Conservation (phyloP, 2,329 filamentous ascomycete species). For the Davidsoniella eucalypti region DNA sequence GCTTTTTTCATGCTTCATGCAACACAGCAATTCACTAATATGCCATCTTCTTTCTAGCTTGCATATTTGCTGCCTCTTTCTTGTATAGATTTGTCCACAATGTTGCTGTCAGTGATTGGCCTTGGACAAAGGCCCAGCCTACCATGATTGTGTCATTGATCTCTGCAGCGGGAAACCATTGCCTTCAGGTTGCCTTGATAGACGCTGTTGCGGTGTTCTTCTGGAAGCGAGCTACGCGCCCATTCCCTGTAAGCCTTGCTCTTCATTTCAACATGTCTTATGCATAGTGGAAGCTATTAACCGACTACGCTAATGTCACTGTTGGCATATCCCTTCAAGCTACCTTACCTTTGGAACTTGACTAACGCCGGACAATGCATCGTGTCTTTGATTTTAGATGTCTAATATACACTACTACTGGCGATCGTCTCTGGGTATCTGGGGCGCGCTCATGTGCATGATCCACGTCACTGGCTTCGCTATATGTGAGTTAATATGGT, state of each 20-base stretch:
- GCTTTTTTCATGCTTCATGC: neutral
- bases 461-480: slow-evolving; percentile 11
- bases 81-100: slow-evolving; percentile 10
- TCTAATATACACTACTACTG: slow-evolving; percentile 12
- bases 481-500: slow-evolving; percentile 4
- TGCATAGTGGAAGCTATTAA: neutral
- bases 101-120: slow-evolving; percentile 11
- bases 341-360: neutral
- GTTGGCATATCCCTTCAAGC: too few species aligned
- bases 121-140: slow-evolving; percentile 9
- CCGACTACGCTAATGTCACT: neutral
- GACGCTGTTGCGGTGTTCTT: slow-evolving; percentile 13
- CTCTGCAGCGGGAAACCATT: slow-evolving; percentile 7
- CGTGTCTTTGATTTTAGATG: slow-evolving; percentile 3
- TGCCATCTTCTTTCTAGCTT: neutral
- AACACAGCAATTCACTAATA: too few species aligned
- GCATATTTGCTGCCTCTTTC: slow-evolving; percentile 8
- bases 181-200: slow-evolving; percentile 7
- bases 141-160: slow-evolving; percentile 11
- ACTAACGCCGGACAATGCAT: neutral
- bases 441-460: slow-evolving; percentile 4
- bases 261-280: neutral
- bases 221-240: slow-evolving; percentile 8
- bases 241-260: slow-evolving; percentile 9
- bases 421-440: slow-evolving; percentile 8